Conservation (phyloP, 1,284 basidiomycete genomes). For the Cystobasidium pallidum region DNA sequence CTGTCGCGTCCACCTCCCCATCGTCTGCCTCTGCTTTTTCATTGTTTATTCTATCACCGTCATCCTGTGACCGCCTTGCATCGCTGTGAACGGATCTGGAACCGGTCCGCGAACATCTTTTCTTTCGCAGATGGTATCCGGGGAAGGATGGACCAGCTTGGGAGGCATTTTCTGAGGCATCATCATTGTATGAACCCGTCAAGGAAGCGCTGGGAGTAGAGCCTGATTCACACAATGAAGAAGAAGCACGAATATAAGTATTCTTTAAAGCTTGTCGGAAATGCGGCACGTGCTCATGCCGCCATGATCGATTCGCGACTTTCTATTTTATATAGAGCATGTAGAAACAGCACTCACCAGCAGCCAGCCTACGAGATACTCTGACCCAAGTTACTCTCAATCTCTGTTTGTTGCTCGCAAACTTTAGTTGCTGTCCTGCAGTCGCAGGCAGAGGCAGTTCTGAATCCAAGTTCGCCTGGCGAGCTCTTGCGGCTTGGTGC, state of each 20-base stretch:
- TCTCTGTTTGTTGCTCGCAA: background rate
- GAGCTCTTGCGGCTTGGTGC: background rate
- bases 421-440: conserved; percentile 15
- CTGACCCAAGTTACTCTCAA: conserved; percentile 1
- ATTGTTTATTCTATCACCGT: background rate
- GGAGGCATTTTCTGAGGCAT: background rate
- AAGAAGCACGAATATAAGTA: no score
- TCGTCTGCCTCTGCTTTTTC: conserved; percentile 12
- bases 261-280: background rate
- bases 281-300: no score
- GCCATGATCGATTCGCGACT: no score
- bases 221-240: background rate
- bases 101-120: background rate
- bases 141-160: conserved; percentile 5
- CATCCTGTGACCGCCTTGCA: conserved; percentile 5
- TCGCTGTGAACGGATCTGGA: conserved; percentile 1
- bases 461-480: background rate
- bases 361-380: conserved; percentile 14
- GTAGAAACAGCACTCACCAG: conserved; percentile 1
- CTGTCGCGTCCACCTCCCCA: conserved; percentile 22
- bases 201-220: conserved; percentile 22
- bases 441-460: conserved; percentile 11
- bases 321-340: background rate
- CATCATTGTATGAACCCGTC: conserved; percentile 14
- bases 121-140: conserved; percentile 13